These are phyloP conservation scores for Lachnellula occidentalis DNA, from an alignment of 2,329 filamentous ascomycete species.

Conservation along the genomic window DNA sequence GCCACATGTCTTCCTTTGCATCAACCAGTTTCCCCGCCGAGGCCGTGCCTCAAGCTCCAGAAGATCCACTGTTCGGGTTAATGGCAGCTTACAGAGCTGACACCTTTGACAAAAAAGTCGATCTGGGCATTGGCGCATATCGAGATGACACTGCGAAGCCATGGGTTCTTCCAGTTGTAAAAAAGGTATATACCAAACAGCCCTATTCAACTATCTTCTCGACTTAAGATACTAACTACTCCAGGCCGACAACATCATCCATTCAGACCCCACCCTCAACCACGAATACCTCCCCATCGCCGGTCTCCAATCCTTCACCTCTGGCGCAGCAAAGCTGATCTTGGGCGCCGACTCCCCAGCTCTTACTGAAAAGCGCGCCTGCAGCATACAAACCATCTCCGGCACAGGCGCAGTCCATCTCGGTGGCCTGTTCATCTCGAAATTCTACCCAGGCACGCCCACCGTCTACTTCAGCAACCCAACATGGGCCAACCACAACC, in stretches of 20 bases:
- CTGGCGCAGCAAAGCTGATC: slow-evolving; percentile 85
- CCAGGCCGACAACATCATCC: slow-evolving; percentile 85
- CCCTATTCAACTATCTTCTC: neutral
- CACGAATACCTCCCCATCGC: slow-evolving; percentile 98
- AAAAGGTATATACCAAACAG: slow-evolving; percentile 61
- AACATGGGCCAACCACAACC: slow-evolving; percentile 98
- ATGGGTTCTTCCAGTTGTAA: slow-evolving; percentile 93
- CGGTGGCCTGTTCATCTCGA: slow-evolving; percentile 86
- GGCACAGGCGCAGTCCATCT: slow-evolving; percentile 94
- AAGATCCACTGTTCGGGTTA: slow-evolving; percentile 91
- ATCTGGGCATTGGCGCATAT: slow-evolving; percentile 89
- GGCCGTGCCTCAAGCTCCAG: slow-evolving; percentile 80
- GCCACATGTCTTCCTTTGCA: slow-evolving; percentile 56
- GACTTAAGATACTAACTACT: slow-evolving; percentile 7
- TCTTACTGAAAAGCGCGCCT: slow-evolving; percentile 72
- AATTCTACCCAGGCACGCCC: slow-evolving; percentile 74
- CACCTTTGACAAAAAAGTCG: slow-evolving; percentile 72
- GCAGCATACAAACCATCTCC: slow-evolving; percentile 90
- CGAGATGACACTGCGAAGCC: slow-evolving; percentile 93
- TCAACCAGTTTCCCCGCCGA: slow-evolving; percentile 68
- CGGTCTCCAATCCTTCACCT: slow-evolving; percentile 78
- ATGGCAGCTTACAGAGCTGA: slow-evolving; percentile 86
- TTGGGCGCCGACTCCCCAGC: slow-evolving; percentile 76
- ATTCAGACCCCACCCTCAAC: slow-evolving; percentile 83
- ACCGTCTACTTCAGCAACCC: slow-evolving; percentile 88